These are phyloP conservation scores for Saccharomycopsis selenospora DNA, from an alignment of 805 yeast genomes.

Conservation along the genomic window DNA sequence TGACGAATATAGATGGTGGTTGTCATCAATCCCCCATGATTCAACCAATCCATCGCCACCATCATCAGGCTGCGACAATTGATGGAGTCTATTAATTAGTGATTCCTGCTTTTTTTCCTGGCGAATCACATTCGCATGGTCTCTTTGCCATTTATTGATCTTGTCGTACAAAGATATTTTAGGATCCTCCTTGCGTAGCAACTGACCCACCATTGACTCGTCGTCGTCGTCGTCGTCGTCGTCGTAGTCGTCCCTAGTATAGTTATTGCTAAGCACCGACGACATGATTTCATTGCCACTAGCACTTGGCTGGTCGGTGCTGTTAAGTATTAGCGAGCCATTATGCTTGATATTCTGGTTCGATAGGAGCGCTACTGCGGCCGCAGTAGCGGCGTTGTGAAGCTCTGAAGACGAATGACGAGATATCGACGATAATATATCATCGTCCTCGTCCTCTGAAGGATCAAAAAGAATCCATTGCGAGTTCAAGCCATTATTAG, in stretches of 20 bases:
- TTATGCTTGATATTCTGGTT: neutral
- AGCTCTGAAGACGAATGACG: neutral
- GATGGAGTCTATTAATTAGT: neutral
- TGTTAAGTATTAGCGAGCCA: neutral
- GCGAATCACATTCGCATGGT: constrained; percentile 6
- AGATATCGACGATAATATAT: constrained; percentile 7
- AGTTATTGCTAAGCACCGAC: constrained; percentile 1
- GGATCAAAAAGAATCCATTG: constrained; percentile 19
- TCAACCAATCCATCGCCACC: constrained; percentile 8
- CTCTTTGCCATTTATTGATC: constrained; percentile 18
- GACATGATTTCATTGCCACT: constrained; percentile 7
- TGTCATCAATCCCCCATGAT: constrained; percentile 15
- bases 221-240: neutral
- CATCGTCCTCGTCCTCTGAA: constrained; percentile 8
- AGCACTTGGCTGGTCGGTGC: neutral
- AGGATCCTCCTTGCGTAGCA: neutral
- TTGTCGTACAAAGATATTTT: constrained; percentile 7
- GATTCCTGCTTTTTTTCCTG: constrained; percentile 4
- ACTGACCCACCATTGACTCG: constrained; percentile 5
- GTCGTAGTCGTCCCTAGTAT: neutral
- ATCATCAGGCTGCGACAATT: too few species aligned
- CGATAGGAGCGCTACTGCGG: too few species aligned
- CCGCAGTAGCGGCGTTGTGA: too few species aligned
- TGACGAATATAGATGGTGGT: constrained; percentile 11
- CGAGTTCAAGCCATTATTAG: constrained; percentile 1